phyloP scores from a whole-genome alignment of 805 yeast genomes.

The Peterozyma xylosa region DNA sequence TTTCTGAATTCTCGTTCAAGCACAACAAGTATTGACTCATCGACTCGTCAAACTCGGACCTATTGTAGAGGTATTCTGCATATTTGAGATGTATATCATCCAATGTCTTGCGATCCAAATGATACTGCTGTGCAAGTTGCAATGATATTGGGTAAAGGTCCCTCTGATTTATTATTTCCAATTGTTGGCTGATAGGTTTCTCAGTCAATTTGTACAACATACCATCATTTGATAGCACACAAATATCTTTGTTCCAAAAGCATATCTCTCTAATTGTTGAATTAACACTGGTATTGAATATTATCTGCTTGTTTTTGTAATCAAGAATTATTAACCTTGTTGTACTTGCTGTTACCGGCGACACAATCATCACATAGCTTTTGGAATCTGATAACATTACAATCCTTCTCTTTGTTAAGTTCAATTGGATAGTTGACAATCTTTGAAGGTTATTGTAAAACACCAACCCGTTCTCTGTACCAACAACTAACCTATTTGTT shows the following conservation, averaged over 20 bases:
- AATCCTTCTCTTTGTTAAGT: conserved; percentile 45
- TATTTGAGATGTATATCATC: conserved; percentile 43
- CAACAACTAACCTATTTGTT: conserved; percentile 44
- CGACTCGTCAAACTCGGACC: conserved; percentile 61
- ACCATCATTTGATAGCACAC: conserved; percentile 69
- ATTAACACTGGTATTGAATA: conserved; percentile 64
- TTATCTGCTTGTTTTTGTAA: conserved; percentile 56
- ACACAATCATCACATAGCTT: conserved; percentile 52
- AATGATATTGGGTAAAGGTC: conserved; percentile 70
- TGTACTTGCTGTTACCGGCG: conserved; percentile 39
- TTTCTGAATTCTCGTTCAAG: conserved; percentile 34
- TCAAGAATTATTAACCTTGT: conserved; percentile 65
- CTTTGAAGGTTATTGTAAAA: conserved; percentile 53
- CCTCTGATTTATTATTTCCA: conserved; percentile 60
- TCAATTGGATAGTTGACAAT: conserved; percentile 46
- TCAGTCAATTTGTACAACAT: conserved; percentile 61
- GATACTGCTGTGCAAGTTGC: conserved; percentile 43
- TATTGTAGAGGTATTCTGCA: conserved; percentile 67
- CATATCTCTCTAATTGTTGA: conserved; percentile 56
- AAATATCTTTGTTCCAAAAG: conserved; percentile 46
- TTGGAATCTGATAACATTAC: conserved; percentile 30
- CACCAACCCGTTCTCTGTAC: conserved; percentile 52
- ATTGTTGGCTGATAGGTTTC: conserved; percentile 56
- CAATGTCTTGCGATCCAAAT: conserved; percentile 20
- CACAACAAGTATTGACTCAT: conserved; percentile 62